Conservation (phyloP, 768 basidiomycete species). For the Termitomyces sp. region DNA sequence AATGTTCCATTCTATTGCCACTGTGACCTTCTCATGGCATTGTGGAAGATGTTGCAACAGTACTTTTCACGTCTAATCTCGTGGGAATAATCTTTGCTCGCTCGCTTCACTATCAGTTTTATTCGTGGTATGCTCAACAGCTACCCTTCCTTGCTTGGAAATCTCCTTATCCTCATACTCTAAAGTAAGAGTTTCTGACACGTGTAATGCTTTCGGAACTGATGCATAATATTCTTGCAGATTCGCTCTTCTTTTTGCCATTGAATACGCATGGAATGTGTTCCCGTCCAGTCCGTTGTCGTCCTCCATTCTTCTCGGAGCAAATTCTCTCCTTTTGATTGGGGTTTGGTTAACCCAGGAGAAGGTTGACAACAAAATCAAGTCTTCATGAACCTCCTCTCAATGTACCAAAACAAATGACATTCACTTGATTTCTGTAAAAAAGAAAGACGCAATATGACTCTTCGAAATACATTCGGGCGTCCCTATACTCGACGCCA, state of each 20-base stretch:
- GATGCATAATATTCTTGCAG: constrained; percentile 31
- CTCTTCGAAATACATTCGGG: neutral
- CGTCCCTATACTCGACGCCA: neutral
- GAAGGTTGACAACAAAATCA: constrained; percentile 6
- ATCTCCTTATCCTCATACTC: constrained; percentile 52
- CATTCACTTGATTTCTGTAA: neutral
- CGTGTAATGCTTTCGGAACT: constrained; percentile 2
- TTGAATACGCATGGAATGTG: constrained; percentile 87
- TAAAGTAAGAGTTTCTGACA: constrained; percentile 46
- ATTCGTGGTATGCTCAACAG: constrained; percentile 94
- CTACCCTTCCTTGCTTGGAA: constrained; percentile 80
- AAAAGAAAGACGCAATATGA: neutral
- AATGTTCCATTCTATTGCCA: neutral
- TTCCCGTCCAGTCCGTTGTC: constrained; percentile 68
- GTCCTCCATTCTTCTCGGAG: constrained; percentile 21
- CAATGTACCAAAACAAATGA: neutral
- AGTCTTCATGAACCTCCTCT: constrained; percentile 2
- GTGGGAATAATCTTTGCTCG: constrained; percentile 90
- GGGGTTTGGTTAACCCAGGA: constrained; percentile 27
- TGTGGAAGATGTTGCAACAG: constrained; percentile 61
- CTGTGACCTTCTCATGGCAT: constrained; percentile 8
- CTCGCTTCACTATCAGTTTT: constrained; percentile 97
- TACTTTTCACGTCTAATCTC: constrained; percentile 87
- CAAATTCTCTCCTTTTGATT: constrained; percentile 21
- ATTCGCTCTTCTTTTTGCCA: constrained; percentile 46